These are phyloP conservation scores for Ceratocystis alfenasii DNA, from an alignment of 2,329 filamentous ascomycete species.

Conservation along the genomic window DNA sequence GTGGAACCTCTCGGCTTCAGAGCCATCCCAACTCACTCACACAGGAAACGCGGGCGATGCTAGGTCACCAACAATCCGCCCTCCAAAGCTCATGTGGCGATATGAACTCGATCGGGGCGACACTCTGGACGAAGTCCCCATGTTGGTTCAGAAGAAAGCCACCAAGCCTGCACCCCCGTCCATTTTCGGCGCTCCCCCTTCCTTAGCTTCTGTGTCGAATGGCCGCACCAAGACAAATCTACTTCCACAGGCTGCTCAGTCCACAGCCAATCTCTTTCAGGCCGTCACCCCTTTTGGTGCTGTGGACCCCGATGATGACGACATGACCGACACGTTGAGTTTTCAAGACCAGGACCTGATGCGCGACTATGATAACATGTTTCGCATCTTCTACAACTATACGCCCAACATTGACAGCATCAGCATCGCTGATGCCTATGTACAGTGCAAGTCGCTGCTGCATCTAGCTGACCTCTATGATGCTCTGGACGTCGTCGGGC, in stretches of 20 bases:
- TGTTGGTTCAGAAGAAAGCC: constrained; percentile 69
- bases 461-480: constrained; percentile 91
- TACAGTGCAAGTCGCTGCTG: constrained; percentile 84
- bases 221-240: background rate
- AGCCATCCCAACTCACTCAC: background rate
- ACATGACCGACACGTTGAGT: constrained; percentile 34
- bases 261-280: constrained; percentile 58
- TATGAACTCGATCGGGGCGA: constrained; percentile 75
- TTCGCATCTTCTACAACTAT: constrained; percentile 93
- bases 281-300: constrained; percentile 54
- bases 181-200: constrained; percentile 33
- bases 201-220: background rate
- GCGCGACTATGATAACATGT: constrained; percentile 89
- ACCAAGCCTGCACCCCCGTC: background rate
- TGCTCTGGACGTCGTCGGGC: constrained; percentile 73
- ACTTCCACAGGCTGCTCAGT: constrained; percentile 22
- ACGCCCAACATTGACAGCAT: constrained; percentile 67
- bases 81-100: constrained; percentile 48
- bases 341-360: constrained; percentile 62
- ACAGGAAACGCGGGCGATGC: background rate
- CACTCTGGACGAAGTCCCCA: constrained; percentile 65
- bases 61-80: background rate
- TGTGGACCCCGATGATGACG: constrained; percentile 27
- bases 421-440: constrained; percentile 85
- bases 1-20: constrained; percentile 46